A percentile compares a stretch with the other conserved stretches of the same genome.
These are phyloP conservation scores for Penicillium psychrofluorescens DNA, from an alignment of 495 filamentous ascomycete genomes.

Conservation along the genomic window DNA sequence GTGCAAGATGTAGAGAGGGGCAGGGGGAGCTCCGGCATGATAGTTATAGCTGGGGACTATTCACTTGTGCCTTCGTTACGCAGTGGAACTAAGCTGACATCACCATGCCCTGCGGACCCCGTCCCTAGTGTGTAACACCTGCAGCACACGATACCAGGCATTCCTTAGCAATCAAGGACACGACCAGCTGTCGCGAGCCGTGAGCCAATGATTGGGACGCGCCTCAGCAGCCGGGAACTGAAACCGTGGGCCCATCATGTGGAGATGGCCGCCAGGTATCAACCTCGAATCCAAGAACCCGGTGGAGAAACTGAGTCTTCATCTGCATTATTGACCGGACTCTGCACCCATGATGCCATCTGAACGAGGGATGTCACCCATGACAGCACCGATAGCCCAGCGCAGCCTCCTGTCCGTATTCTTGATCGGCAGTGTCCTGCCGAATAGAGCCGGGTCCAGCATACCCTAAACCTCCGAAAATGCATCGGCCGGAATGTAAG, in stretches of 20 bases:
- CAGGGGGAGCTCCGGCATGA: conserved; percentile 8
- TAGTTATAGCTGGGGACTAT: conserved; percentile 12
- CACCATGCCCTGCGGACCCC: conserved; percentile 11
- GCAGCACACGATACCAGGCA: conserved; percentile 9
- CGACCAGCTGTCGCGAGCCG: conserved; percentile 1
- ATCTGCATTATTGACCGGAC: not conserved
- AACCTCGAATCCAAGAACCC: not conserved
- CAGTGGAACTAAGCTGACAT: conserved; percentile 14
- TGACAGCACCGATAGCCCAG: not conserved
- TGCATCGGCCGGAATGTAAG: conserved; percentile 15
- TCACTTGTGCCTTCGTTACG: not conserved
- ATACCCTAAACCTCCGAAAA: conserved; percentile 23
- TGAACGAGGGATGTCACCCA: conserved; percentile 1
- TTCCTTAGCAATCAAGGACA: conserved; percentile 21
- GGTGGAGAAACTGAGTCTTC: not conserved
- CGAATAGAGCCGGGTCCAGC: conserved; percentile 9
- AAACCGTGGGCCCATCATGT: not conserved
- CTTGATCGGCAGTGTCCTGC: conserved; percentile 10
- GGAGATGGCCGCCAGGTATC: not conserved
- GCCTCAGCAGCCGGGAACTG: not conserved
- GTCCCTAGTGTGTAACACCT: conserved; percentile 10
- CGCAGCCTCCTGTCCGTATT: not conserved
- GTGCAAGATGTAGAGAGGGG: not conserved
- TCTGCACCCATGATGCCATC: conserved; percentile 6
- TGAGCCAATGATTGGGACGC: conserved; percentile 2